Evolutionary conservation across 805 yeast species (phyloP).

Genomic region (Ogataea wickerhamii): DNA sequence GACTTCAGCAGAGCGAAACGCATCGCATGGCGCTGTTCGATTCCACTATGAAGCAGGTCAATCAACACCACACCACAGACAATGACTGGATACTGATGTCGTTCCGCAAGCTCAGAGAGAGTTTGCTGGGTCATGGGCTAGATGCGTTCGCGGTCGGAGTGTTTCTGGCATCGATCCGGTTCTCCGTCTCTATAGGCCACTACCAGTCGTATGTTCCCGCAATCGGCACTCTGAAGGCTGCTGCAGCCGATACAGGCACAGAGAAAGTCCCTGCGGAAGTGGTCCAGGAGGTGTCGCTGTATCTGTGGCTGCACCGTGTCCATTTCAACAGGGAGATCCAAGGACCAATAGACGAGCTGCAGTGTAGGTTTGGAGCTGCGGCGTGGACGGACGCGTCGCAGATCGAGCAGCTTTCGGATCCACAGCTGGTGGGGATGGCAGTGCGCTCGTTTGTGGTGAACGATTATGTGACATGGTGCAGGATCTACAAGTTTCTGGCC

Average conservation of each 20-base stretch:
- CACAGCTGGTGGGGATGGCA: constrained; percentile 6
- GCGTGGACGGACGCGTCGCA: too few species aligned
- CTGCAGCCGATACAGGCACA: constrained; percentile 13
- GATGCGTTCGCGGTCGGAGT: constrained; percentile 40
- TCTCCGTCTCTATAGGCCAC: constrained; percentile 44
- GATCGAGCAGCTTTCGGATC: constrained; percentile 5
- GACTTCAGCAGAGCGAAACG: constrained; percentile 41
- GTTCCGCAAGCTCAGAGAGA: constrained; percentile 53
- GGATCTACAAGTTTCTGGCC: constrained; percentile 14
- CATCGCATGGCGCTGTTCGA: constrained; percentile 41
- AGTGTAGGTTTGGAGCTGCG: too few species aligned
- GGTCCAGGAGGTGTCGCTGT: constrained; percentile 37
- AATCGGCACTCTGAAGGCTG: constrained; percentile 39
- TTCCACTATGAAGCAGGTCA: constrained; percentile 31
- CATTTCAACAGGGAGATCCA: constrained; percentile 37
- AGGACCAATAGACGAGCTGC: constrained; percentile 30
- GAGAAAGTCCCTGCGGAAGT: constrained; percentile 31
- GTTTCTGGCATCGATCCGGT: constrained; percentile 44
- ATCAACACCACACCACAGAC: constrained; percentile 4
- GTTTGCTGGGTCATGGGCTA: constrained; percentile 39
- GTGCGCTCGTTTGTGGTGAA: constrained; percentile 29
- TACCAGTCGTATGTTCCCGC: constrained; percentile 55
- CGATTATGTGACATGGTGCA: constrained; percentile 34
- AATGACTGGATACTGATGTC: constrained; percentile 35
- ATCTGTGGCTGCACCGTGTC: constrained; percentile 43